Base-by-base conservation (phyloP, 2,329 filamentous ascomycete species). In the Neoascochyta sp. region DNA sequence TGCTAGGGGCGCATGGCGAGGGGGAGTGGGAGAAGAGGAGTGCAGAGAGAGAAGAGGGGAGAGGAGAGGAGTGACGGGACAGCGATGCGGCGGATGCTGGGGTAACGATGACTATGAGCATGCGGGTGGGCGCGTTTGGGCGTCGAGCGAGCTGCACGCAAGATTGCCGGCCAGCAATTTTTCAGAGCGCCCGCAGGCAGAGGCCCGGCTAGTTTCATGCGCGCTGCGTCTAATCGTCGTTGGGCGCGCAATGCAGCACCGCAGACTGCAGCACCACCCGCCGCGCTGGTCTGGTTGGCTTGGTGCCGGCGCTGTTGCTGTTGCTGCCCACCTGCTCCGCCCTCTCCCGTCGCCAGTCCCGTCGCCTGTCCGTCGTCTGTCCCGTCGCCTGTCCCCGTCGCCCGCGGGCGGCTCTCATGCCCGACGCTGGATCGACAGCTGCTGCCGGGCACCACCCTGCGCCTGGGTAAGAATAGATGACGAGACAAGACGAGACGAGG, bases 181-280 rank as follows among this genome's bases (percentile, higher is more conserved):
- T 48, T 47, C 45, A 40, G 47, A 50, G 48, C 47, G 45, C 22
- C 18, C 18, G 23, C 16, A 17, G 21, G 32, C 29, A 22, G 23
- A 20, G 32, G 11, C 22, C 19, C 24, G 13, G 15, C 34, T 37
- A 34, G 36, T 33, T 31, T 29, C 37, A 43, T 36, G 49, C 47
- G 48, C 48, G 39, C 42, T 48, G 47, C 42, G 39, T 44, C 38
- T 39, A 35, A 34, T 28, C 34, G 34, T 45, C 39, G 49, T 52
- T 49, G 49, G 49, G 49, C 49, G 34, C 43, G 34, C 40, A 43
- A 34, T 18, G 26, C 42, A 39, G 27, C 29, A n/a, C n/a, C n/a
- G n/a, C n/a, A n/a, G n/a, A n/a, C n/a, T n/a, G n/a, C n/a, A n/a
- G n/a, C n/a, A n/a, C n/a, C n/a, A n/a, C n/a, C n/a, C n/a, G 22